Conservation (phyloP, 352 stramenopile genomes). For the Phytopythium cucurbitacearum region DNA sequence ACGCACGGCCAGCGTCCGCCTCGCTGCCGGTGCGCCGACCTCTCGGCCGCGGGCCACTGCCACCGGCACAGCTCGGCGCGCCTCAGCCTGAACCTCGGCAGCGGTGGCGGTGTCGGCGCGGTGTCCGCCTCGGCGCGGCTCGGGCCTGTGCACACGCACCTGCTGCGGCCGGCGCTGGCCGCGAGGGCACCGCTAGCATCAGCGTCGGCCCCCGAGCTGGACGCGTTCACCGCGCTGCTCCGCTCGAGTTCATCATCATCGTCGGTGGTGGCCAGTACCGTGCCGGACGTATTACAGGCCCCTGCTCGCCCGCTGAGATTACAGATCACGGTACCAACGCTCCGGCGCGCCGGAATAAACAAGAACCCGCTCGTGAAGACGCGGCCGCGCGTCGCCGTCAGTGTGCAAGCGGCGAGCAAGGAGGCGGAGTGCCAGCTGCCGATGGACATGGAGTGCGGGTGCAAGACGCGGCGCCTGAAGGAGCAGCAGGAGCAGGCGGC, state of each 20-base stretch:
- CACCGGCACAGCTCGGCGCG: constrained; percentile 25
- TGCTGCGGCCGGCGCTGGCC: constrained; percentile 12
- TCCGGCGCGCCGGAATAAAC: neutral
- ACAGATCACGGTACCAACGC: no score
- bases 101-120: neutral
- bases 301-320: no score
- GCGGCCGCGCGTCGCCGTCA: neutral
- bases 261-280: neutral
- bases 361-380: neutral
- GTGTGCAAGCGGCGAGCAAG: neutral
- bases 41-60: constrained; percentile 10
- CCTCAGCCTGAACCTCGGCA: neutral
- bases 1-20: constrained; percentile 20
- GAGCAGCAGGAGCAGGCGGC: constrained; percentile 29
- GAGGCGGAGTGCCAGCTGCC: constrained; percentile 30
- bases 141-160: constrained; percentile 15
- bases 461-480: constrained; percentile 37
- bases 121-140: constrained; percentile 8
- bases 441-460: constrained; percentile 49
- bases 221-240: no score
- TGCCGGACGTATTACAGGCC: neutral
- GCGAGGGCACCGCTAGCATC: no score
- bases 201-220: no score
- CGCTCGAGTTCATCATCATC: no score
- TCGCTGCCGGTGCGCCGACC: constrained; percentile 17